These are phyloP conservation scores for Lentinula detonsa DNA, from an alignment of 768 basidiomycete genomes.

Conservation along the genomic window DNA sequence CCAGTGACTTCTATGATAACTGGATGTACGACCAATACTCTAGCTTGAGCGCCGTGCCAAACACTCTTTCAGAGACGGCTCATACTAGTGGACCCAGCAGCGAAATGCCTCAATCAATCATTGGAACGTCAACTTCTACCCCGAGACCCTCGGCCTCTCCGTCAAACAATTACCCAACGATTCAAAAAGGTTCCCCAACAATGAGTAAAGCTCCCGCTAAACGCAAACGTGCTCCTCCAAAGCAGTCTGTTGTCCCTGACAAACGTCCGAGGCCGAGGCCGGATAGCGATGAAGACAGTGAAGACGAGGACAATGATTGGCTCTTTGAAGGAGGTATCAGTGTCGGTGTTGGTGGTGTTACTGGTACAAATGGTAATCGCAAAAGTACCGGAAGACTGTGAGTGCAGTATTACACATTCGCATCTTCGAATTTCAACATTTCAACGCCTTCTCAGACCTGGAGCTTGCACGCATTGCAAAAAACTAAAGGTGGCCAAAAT, in stretches of 20 bases:
- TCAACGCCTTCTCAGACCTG: conserved; percentile 40
- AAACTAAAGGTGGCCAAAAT: conserved; percentile 61
- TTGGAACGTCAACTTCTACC: not conserved
- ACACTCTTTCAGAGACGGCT: not conserved
- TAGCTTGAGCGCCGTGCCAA: not conserved
- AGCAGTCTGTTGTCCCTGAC: not conserved
- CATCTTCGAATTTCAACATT: conserved; percentile 8
- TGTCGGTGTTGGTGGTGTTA: conserved; percentile 41
- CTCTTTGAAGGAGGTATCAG: conserved; percentile 30
- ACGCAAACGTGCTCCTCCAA: conserved; percentile 1
- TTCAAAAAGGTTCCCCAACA: not conserved
- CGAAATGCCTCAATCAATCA: not conserved
- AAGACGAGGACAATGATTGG: conserved; percentile 30
- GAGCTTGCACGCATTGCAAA: conserved; percentile 84
- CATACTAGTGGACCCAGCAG: not conserved
- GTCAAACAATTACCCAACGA: not conserved
- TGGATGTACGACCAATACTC: not conserved
- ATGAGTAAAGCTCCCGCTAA: conserved; percentile 6
- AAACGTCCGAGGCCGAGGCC: not conserved
- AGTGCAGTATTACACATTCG: conserved; percentile 8
- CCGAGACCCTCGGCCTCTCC: conserved; percentile 2
- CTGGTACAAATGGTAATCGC: conserved; percentile 25
- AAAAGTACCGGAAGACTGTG: conserved; percentile 29
- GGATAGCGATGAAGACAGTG: conserved; percentile 21
- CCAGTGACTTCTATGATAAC: not conserved